A percentile compares a stretch with the other conserved stretches of the same genome.
These are phyloP conservation scores for Yamadazyma ubonensis DNA, from an alignment of 805 yeast genomes.

Conservation along the genomic window DNA sequence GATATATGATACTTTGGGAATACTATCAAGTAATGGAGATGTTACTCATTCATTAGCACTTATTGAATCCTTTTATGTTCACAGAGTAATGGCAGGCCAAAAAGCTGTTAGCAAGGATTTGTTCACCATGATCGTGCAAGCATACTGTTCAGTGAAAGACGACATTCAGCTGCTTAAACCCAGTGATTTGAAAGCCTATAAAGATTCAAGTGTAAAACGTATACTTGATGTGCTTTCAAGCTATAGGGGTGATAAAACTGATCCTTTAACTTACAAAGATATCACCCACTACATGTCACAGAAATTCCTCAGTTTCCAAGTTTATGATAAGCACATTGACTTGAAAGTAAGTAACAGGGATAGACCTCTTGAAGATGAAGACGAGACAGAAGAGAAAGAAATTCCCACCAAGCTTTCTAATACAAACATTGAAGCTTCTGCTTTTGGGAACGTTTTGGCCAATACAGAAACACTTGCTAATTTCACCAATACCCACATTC, in stretches of 20 bases:
- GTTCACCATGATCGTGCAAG: constrained; percentile 30
- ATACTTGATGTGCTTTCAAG: constrained; percentile 34
- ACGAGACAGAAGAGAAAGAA: neutral
- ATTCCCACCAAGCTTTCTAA: constrained; percentile 21
- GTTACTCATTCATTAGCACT: constrained; percentile 31
- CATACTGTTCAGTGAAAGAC: constrained; percentile 30
- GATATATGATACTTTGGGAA: constrained; percentile 28
- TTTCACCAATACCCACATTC: constrained; percentile 25
- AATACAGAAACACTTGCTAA: constrained; percentile 24
- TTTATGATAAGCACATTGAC: constrained; percentile 25
- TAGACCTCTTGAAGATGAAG: constrained; percentile 14
- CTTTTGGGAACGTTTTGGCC: constrained; percentile 33
- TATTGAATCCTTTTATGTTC: constrained; percentile 35
- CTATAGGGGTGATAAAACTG: constrained; percentile 18
- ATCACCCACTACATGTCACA: constrained; percentile 29
- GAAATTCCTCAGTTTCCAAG: constrained; percentile 26
- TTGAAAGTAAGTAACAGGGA: neutral
- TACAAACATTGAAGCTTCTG: constrained; percentile 23
- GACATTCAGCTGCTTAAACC: constrained; percentile 5
- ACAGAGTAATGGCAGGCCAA: constrained; percentile 31
- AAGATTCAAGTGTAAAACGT: constrained; percentile 27
- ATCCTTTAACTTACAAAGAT: constrained; percentile 25
- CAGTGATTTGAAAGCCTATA: constrained; percentile 9
- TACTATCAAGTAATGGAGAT: constrained; percentile 37
- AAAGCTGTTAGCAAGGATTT: constrained; percentile 33